Evolutionary conservation across 805 yeast genomes (phyloP).

Genomic region (Tetrapisispora iriomotensis): DNA sequence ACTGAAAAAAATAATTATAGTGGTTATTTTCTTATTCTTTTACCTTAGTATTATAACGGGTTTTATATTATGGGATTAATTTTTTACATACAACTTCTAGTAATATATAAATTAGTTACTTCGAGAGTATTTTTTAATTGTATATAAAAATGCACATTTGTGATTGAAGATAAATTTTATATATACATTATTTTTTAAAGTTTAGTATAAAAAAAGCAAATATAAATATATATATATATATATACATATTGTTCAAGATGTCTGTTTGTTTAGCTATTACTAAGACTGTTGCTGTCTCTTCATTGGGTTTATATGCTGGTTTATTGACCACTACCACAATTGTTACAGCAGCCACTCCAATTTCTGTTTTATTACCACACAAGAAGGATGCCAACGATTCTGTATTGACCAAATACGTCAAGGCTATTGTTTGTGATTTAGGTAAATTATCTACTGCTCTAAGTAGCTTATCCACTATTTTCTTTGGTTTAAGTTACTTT

Average conservation of each 20-base stretch:
- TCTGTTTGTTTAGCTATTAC: conserved; percentile 47
- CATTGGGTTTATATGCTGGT: conserved; percentile 58
- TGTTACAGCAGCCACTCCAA: conserved; percentile 8
- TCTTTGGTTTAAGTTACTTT: conserved; percentile 47
- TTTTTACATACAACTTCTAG: no score
- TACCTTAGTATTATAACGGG: no score
- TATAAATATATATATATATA: not conserved
- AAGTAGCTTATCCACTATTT: conserved; percentile 39
- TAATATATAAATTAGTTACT: no score
- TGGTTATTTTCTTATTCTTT: no score
- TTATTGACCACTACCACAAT: conserved; percentile 29
- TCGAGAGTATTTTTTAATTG: no score
- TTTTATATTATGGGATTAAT: no score
- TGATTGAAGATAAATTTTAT: no score
- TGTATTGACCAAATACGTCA: conserved; percentile 5
- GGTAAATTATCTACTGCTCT: conserved; percentile 22
- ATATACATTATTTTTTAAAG: not conserved
- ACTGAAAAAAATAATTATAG: no score
- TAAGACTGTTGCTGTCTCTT: conserved; percentile 54
- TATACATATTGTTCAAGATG: conserved; percentile 24
- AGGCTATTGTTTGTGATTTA: conserved; percentile 8
- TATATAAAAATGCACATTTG: no score
- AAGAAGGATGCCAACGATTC: conserved; percentile 5
- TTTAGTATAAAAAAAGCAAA: not conserved
- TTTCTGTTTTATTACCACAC: conserved; percentile 20